Percentiles rank a stretch among this genome's conserved stretches.
Conservation (phyloP, 148 eudicot species). For the Pharnaceum exiguum region DNA sequence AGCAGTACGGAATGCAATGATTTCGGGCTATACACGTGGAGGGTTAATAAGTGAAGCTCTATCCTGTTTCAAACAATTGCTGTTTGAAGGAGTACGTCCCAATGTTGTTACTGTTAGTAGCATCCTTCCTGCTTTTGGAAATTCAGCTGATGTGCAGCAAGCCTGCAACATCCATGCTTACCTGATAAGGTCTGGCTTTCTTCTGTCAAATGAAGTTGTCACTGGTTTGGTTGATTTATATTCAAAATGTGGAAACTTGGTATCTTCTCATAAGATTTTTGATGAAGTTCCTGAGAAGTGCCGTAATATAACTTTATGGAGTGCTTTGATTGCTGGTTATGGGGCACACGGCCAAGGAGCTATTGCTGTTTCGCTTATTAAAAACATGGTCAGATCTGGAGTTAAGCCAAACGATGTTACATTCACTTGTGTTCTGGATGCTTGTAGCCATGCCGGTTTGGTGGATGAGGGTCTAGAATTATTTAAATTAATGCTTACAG, state of each 20-base stretch:
- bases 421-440: conserved; percentile 52
- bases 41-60: conserved; percentile 35
- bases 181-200: conserved; percentile 42
- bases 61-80: conserved; percentile 41
- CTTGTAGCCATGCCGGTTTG: conserved; percentile 62
- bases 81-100: conserved; percentile 31
- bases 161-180: conserved; percentile 44
- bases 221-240: conserved; percentile 54
- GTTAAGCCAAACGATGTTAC: conserved; percentile 57
- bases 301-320: conserved; percentile 53
- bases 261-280: conserved; percentile 42
- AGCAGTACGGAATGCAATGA: conserved; percentile 60
- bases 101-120: conserved; percentile 46
- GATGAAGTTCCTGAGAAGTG: conserved; percentile 25
- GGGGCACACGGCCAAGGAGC: conserved; percentile 52
- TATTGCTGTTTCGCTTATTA: conserved; percentile 43
- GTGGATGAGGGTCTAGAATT: conserved; percentile 54
- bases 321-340: conserved; percentile 51
- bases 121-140: conserved; percentile 51
- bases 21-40: conserved; percentile 44
- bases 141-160: conserved; percentile 41
- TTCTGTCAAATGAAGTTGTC: conserved; percentile 31
- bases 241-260: conserved; percentile 52
- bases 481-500: conserved; percentile 41
- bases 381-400: conserved; percentile 48